Base-by-base conservation (phyloP, 305 asterid species). In the Ajuga reptans region DNA sequence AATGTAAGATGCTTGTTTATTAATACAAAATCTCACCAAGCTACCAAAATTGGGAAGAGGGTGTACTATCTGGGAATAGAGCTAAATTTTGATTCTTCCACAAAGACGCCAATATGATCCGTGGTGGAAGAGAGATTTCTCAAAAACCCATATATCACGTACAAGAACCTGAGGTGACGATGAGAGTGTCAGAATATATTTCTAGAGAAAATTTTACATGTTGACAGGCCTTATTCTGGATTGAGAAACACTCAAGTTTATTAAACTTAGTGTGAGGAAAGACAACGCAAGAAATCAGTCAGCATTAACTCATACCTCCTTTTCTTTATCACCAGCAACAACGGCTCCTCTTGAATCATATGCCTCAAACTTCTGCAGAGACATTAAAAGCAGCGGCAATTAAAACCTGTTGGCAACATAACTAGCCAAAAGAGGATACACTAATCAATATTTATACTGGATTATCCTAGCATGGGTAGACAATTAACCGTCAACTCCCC, bases 61-160 rank as follows among this genome's bases (percentile, higher is more conserved):
- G 10, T 46, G 33, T 59, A 21, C 51, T 39, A 42, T 58, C 18
- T 24, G 42, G 24, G 33, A 41, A 56, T 29, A 12, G 69, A 51
- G 45, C 78, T 85, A 84, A 55, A 82, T 66, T 77, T 85, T 92
- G 84, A 92, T 83, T 79, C 96, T 86, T 66, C 96, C 98, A 81
- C 96, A 91, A 12, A 89, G 95, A 49, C 96, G 96, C 98, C 98
- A 91, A 72, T 66, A 82, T 42, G 96, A 83, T 61, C 94, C 94
- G 1, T 82, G 75, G 75, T 82, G 94, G 84, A 87, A 91, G 49
- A 86, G 90, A 53, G 98, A 89, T 80, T 88, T 89, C 89, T 91
- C 98, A 56, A 91, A 91, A 71, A 91, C 90, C 98, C 98, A 91
- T 78, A 87, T 80, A 75, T 91, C 98, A 17, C 96, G 96, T 50